phyloP scores from a whole-genome alignment of 805 yeast genomes.

The Lachancea sp. region DNA sequence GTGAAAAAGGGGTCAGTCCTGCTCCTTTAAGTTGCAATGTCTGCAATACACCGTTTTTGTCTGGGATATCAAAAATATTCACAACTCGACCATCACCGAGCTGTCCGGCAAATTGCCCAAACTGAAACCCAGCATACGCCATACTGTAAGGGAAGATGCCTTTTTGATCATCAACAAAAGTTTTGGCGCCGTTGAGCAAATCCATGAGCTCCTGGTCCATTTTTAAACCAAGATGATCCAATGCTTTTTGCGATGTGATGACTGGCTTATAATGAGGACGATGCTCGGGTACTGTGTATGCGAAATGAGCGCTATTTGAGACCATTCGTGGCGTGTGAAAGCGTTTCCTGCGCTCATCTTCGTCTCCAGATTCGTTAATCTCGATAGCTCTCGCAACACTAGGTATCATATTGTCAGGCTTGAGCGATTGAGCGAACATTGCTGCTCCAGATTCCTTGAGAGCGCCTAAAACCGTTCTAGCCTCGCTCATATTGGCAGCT shows the following conservation, averaged over 20 bases:
- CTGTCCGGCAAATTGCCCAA: constrained; percentile 95
- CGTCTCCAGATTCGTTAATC: constrained; percentile 20
- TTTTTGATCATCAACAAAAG: constrained; percentile 34
- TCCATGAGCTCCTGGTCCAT: constrained; percentile 42
- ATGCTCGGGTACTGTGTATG: constrained; percentile 64
- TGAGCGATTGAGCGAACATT: constrained; percentile 16
- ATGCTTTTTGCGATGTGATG: constrained; percentile 52
- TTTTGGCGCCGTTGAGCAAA: constrained; percentile 56
- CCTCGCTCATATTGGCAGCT: constrained; percentile 19
- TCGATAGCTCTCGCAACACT: constrained; percentile 26
- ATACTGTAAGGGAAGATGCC: constrained; percentile 74
- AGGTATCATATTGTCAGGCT: constrained; percentile 30
- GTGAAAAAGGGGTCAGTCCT: constrained; percentile 84
- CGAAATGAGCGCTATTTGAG: constrained; percentile 56
- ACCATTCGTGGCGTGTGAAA: constrained; percentile 46
- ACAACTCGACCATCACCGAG: constrained; percentile 92
- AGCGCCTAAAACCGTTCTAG: constrained; percentile 18
- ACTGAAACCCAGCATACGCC: constrained; percentile 94
- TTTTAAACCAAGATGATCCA: constrained; percentile 54
- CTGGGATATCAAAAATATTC: constrained; percentile 66
- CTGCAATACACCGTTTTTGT: constrained; percentile 36
- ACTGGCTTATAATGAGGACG: constrained; percentile 49
- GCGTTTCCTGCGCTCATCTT: constrained; percentile 11
- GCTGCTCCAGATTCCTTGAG: constrained; percentile 23
- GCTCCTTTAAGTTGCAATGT: constrained; percentile 80